Base-by-base conservation (phyloP, 495 filamentous ascomycete species). In the Rusavskia elegans region DNA sequence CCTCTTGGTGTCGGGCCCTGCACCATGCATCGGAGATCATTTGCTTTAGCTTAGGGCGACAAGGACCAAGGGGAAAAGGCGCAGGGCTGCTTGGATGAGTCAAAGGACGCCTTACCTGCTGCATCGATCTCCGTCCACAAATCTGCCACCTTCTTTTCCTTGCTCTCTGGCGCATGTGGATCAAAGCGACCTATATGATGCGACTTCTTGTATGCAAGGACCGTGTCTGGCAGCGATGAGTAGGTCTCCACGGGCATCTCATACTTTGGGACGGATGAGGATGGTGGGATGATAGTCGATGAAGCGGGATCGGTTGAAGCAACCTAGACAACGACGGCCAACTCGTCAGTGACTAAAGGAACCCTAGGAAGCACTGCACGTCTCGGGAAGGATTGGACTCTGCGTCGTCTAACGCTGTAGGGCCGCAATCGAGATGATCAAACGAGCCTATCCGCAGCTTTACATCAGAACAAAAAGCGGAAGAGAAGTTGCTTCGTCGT, bases 141-240 rank as follows among this genome's bases (percentile, higher is more conserved):
- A 27, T 78, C 81, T 45, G 71, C 70, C 38, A 84, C 73, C 63
- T 85, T 87, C 53, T 82, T 77, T 51, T 80, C 73, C 58, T 87
- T 79, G 21, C 80, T 55, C 20, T 73, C 66, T 30, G 84, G 80
- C 6, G 89, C 85, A 58, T 77, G 75, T 3, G 92, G 92, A 63
- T 96, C 89, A 67, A 98, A 98, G 29, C 92, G 88, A 37, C 92
- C 92, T 21, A 98, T 76, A 59, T 94, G 87, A 59, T 95, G 81
- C 20, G 80, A 74, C 67, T 84, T 86, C 71, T 98, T 98, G 86
- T 87, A 96, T 10, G 88, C 85, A 39, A 95, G 75, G 16, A 98
- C 92, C 23, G 83, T 89, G 68, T 94, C 84, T 25, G 80, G 69
- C 52, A 86, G 86, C 51, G 78, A 77, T 60, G 85, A 85, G 70